A percentile compares a stretch with the other conserved stretches of the same genome.
These are phyloP conservation scores for Penicillium macrosclerotiorum DNA, from an alignment of 495 filamentous ascomycete genomes.

Conservation along the genomic window DNA sequence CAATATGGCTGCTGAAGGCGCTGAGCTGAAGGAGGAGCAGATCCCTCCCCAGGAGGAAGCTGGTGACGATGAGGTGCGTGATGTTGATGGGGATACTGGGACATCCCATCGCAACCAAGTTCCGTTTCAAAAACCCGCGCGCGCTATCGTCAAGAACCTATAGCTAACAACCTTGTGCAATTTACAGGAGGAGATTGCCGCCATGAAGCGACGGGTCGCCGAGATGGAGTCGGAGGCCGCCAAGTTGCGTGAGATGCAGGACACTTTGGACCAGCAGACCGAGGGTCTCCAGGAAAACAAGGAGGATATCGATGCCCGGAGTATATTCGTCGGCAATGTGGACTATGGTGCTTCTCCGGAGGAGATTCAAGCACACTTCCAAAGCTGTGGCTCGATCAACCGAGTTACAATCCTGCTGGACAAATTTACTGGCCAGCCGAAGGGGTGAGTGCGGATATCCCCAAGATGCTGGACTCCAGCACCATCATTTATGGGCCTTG, in stretches of 20 bases:
- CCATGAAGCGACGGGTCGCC: constrained; percentile 96
- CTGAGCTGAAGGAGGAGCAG: constrained; percentile 40
- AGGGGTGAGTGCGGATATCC: constrained; percentile 67
- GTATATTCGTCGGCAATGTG: constrained; percentile 98
- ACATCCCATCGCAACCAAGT: constrained; percentile 2
- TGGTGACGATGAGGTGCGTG: constrained; percentile 45
- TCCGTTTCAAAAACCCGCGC: background rate
- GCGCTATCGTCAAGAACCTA: background rate
- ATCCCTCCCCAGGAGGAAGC: constrained; percentile 39
- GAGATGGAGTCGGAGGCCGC: constrained; percentile 99
- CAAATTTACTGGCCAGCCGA: constrained; percentile 97
- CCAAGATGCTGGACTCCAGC: background rate
- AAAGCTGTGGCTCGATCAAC: constrained; percentile 96
- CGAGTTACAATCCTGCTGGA: constrained; percentile 96
- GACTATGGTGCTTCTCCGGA: constrained; percentile 97
- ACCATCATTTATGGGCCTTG: too few species aligned
- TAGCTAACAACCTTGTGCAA: constrained; percentile 5
- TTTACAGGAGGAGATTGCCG: constrained; percentile 84
- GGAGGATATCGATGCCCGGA: constrained; percentile 92
- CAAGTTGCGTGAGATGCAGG: constrained; percentile 96
- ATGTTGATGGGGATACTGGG: background rate
- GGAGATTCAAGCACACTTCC: constrained; percentile 98
- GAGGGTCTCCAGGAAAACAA: constrained; percentile 85
- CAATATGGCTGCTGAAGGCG: constrained; percentile 39
- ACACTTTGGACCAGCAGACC: constrained; percentile 77